Conservation (phyloP, 2,329 filamentous ascomycete species). For the Venturia effusa region DNA sequence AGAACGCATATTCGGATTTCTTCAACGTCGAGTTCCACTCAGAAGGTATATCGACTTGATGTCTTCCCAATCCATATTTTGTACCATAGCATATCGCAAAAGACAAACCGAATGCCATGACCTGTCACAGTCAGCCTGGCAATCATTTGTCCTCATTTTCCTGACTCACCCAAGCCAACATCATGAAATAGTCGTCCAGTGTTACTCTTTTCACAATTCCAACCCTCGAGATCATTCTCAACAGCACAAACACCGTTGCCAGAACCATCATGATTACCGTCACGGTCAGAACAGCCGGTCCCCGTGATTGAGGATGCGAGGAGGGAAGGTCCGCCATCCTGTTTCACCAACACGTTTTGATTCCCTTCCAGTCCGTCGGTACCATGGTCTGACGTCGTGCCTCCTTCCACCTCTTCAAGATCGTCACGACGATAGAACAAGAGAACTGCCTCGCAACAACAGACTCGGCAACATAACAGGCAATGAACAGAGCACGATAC, state of each 20-base stretch:
- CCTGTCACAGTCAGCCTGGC: slow-evolving; percentile 9
- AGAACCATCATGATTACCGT: slow-evolving; percentile 58
- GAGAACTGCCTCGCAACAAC: neutral
- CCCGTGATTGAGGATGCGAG: slow-evolving; percentile 26
- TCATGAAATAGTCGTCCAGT: slow-evolving; percentile 72
- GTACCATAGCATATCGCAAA: slow-evolving; percentile 56
- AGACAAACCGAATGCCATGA: slow-evolving; percentile 55
- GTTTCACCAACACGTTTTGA: neutral
- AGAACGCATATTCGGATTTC: slow-evolving; percentile 48
- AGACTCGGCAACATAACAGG: neutral
- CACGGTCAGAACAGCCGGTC: slow-evolving; percentile 56
- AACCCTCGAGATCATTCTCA: slow-evolving; percentile 62
- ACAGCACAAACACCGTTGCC: slow-evolving; percentile 62
- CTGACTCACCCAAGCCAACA: slow-evolving; percentile 57
- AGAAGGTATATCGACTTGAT: slow-evolving; percentile 48
- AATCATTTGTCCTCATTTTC: neutral
- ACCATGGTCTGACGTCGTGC: neutral
- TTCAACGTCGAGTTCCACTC: slow-evolving; percentile 43
- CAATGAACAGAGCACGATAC: neutral
- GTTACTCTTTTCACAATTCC: slow-evolving; percentile 61
- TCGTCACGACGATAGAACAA: neutral
- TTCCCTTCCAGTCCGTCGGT: neutral
- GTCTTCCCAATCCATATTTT: slow-evolving; percentile 54
- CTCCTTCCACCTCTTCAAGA: neutral
- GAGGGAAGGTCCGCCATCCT: neutral